Base-by-base conservation (phyloP, 768 basidiomycete species). In the Russula olivacea region DNA sequence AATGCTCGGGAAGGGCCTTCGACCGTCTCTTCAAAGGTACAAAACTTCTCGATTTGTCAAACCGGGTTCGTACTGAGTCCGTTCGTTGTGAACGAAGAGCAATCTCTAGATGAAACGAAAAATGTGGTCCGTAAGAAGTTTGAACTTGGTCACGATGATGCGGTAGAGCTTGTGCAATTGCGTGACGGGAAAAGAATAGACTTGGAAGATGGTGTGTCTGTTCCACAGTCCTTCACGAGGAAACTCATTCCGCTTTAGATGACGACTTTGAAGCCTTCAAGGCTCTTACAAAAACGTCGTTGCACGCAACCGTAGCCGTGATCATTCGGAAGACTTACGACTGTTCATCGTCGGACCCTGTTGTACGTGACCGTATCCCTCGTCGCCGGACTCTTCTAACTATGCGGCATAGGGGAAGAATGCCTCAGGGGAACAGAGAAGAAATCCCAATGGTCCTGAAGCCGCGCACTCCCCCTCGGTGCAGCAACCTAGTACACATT, bases 191-290 rank as follows among this genome's bases (percentile, higher is more conserved):
- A 74, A 61, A 70, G 71, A 15, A 79, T 91, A 25, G 87, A 88
- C 70, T 77, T 93, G n/a, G 89, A 89, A 40, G 89, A 92, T 70
- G 87, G 91, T 89, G 68, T 64, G 78, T 71, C n/a, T 14, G 3
- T 57, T 15, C 50, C 17, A 21, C 60, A 48, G n/a, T 43, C 50
- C 51, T 38, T 40, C 32, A 21, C 45, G 21, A 49, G 25, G 23
- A 50, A 55, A 61, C 47, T 59, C 45, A 60, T 50, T 7, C 43
- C 21, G 17, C 40, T 47, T 23, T 66, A 92, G 90, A 89, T 49
- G 89, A 87, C 43, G 90, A 92, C 72, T 91, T 90, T 65, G 85
- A 86, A 58, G 89, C 88, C 2, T 89, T 91, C 72, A 73, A 75
- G 61, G 74, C 79, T 15, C 72, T 81, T 41, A 76, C 83, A 23